Percentiles rank a stretch among this genome's conserved stretches.
Conservation (phyloP, 805 yeast species). For the Metschnikowia picachoensis region DNA sequence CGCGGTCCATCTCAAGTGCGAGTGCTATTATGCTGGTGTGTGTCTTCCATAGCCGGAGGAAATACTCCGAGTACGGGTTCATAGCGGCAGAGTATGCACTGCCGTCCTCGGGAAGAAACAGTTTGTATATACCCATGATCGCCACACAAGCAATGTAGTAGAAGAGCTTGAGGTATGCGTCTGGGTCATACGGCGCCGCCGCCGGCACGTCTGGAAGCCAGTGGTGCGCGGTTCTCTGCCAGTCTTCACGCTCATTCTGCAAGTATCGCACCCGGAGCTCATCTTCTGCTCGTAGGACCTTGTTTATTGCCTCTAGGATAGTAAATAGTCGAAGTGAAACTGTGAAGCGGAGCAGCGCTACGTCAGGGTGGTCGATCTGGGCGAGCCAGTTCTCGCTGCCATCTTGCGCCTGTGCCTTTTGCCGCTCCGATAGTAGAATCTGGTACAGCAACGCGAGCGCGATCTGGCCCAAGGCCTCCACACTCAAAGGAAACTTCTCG, state of each 20-base stretch:
- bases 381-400: slow-evolving; percentile 8
- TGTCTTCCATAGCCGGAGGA: slow-evolving; percentile 62
- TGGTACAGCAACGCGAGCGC: slow-evolving; percentile 39
- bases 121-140: slow-evolving; percentile 29
- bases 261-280: slow-evolving; percentile 38
- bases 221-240: slow-evolving; percentile 19
- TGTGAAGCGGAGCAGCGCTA: slow-evolving; percentile 33
- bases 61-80: slow-evolving; percentile 60
- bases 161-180: slow-evolving; percentile 23
- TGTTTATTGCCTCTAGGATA: slow-evolving; percentile 36
- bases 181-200: slow-evolving; percentile 15
- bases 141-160: slow-evolving; percentile 33
- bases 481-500: slow-evolving; percentile 49
- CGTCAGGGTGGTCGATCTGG: slow-evolving; percentile 9
- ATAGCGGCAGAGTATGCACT: slow-evolving; percentile 38
- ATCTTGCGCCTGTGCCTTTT: neutral
- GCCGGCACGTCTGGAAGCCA: slow-evolving; percentile 27
- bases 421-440: slow-evolving; percentile 15
- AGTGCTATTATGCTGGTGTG: slow-evolving; percentile 55
- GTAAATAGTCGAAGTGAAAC: slow-evolving; percentile 32
- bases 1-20: slow-evolving; percentile 52
- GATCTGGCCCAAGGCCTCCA: slow-evolving; percentile 52
- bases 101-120: slow-evolving; percentile 24
- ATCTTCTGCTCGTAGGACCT: slow-evolving; percentile 38
- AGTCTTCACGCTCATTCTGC: slow-evolving; percentile 34